A percentile compares a stretch with the other conserved stretches of the same genome.
phyloP scores from a whole-genome alignment of 2,329 filamentous ascomycete genomes.

The Chrysoporthe cubensis region DNA sequence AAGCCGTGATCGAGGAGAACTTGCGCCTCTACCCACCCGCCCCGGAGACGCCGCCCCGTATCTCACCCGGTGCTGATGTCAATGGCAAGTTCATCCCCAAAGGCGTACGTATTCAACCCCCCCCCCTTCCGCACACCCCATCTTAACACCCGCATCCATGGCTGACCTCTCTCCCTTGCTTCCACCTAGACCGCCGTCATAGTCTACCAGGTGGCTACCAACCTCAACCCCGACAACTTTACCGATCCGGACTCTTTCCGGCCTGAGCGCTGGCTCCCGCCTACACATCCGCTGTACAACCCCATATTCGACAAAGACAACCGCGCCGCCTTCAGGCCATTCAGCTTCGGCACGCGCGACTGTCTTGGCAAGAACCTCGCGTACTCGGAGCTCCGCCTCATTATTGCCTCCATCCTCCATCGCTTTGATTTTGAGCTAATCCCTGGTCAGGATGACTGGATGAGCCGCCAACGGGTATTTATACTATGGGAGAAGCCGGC shows the following conservation, averaged over 20 bases:
- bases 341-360: conserved; percentile 30
- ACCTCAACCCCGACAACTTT: conserved; percentile 27
- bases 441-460: conserved; percentile 14
- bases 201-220: conserved; percentile 25
- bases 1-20: conserved; percentile 78
- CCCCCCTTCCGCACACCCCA: too few relatives aligned
- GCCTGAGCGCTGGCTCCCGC: conserved; percentile 30
- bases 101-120: conserved; percentile 8
- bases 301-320: conserved; percentile 28
- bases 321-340: conserved; percentile 28
- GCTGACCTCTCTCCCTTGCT: background rate
- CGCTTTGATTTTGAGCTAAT: conserved; percentile 39
- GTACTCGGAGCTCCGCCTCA: conserved; percentile 41
- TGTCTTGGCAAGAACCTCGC: conserved; percentile 36
- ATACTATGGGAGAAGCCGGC: conserved; percentile 18
- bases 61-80: conserved; percentile 17
- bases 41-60: conserved; percentile 14
- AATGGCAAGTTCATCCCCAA: conserved; percentile 20
- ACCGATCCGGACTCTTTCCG: conserved; percentile 21
- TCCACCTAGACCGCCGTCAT: background rate
- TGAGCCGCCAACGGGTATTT: background rate
- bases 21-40: conserved; percentile 56
- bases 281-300: conserved; percentile 25
- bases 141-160: too few relatives aligned
- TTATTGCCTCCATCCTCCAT: conserved; percentile 40